Conservation (phyloP, 2,329 filamentous ascomycete genomes). For the Xylariaceae sp. region DNA sequence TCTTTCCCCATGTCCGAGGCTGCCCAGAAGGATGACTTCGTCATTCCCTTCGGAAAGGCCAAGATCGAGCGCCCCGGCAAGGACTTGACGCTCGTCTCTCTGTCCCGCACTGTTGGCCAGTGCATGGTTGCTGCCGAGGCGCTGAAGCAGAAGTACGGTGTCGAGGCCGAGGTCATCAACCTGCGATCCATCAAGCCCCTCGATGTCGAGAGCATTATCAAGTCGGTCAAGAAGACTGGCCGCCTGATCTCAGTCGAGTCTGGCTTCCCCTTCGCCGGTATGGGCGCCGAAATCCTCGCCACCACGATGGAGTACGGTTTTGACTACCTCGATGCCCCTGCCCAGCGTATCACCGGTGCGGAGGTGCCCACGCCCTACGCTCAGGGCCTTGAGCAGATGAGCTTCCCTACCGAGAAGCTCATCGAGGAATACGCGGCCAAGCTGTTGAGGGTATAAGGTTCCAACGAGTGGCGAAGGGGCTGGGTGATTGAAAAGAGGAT, state of each 20-base stretch:
- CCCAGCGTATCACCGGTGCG: slow-evolving; percentile 88
- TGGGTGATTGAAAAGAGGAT: neutral
- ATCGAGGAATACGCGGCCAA: slow-evolving; percentile 88
- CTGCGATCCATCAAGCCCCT: slow-evolving; percentile 95
- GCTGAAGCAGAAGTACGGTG: slow-evolving; percentile 92
- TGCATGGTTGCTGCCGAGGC: slow-evolving; percentile 81
- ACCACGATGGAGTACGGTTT: slow-evolving; percentile 97
- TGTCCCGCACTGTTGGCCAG: slow-evolving; percentile 94
- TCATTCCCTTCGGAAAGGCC: slow-evolving; percentile 95
- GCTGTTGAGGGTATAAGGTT: slow-evolving; percentile 52
- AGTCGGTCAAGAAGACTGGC: slow-evolving; percentile 98
- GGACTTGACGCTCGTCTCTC: slow-evolving; percentile 90
- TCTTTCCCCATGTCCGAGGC: slow-evolving; percentile 96
- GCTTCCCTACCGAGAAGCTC: slow-evolving; percentile 83
- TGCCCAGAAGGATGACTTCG: slow-evolving; percentile 93
- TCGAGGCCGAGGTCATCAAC: slow-evolving; percentile 96
- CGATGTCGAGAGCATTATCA: slow-evolving; percentile 89
- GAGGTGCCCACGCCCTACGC: slow-evolving; percentile 98
- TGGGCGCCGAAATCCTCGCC: slow-evolving; percentile 87
- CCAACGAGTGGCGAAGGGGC: neutral
- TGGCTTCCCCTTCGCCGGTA: slow-evolving; percentile 92
- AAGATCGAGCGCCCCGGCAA: slow-evolving; percentile 97
- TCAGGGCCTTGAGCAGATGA: slow-evolving; percentile 86
- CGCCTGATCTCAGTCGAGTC: slow-evolving; percentile 89
- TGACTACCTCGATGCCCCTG: slow-evolving; percentile 93